A percentile compares a stretch with the other conserved stretches of the same genome.
Conservation (phyloP, 192 early-diverging fungal genomes). For the Linnemannia hyalina region DNA sequence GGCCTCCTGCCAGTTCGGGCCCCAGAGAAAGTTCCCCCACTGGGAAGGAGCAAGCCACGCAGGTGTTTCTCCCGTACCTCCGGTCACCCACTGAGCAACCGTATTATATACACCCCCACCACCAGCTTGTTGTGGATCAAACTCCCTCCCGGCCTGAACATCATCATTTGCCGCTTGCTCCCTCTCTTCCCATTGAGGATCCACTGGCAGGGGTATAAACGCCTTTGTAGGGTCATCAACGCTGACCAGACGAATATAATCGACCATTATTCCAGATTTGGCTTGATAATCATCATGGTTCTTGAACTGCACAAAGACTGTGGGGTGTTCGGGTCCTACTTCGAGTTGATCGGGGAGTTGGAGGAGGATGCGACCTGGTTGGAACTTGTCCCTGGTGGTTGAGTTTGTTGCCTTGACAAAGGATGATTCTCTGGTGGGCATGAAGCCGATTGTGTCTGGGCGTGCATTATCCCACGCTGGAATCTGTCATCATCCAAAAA, state of each 20-base stretch:
- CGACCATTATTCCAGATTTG: not conserved
- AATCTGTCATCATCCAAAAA: not conserved
- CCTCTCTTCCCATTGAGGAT: not conserved
- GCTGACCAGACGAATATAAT: not conserved
- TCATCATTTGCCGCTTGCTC: not conserved
- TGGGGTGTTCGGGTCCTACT: not conserved
- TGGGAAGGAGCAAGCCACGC: too few relatives aligned
- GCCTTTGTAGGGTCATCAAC: not conserved
- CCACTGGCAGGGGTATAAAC: not conserved
- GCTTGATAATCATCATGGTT: not conserved
- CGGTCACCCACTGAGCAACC: too few relatives aligned
- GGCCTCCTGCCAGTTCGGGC: too few relatives aligned
- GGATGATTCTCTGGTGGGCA: not conserved
- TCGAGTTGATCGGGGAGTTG: not conserved
- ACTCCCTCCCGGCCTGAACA: too few relatives aligned
- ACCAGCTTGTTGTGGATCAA: too few relatives aligned
- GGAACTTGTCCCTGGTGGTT: not conserved
- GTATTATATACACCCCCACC: too few relatives aligned
- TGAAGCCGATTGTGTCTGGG: not conserved
- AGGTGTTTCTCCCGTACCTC: too few relatives aligned
- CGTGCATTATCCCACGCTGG: not conserved
- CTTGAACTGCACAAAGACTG: not conserved
- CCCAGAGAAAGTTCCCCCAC: too few relatives aligned
- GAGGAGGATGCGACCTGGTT: not conserved
- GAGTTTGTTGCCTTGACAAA: not conserved